Evolutionary conservation across 805 yeast species (phyloP).

Genomic region (Suhomyces tanzawaensis): DNA sequence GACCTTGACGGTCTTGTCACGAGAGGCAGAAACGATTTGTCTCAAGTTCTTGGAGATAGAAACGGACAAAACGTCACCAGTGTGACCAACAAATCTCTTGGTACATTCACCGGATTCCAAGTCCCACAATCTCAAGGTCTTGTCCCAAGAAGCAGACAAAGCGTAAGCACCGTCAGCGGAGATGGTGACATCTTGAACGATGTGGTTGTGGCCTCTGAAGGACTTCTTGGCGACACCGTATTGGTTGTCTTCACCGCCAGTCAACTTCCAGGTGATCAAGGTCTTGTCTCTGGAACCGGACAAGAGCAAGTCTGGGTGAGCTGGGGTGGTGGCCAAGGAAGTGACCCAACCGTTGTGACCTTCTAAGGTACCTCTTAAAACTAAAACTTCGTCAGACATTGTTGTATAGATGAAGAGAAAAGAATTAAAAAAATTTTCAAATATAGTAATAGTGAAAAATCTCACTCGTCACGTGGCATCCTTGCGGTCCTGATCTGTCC

Average conservation of each 20-base stretch:
- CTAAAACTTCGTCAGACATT: slow-evolving; percentile 94
- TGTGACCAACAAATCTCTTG: slow-evolving; percentile 97
- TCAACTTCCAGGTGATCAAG: slow-evolving; percentile 95
- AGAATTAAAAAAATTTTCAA: slow-evolving; percentile 10
- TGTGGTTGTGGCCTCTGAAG: slow-evolving; percentile 98
- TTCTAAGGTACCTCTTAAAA: slow-evolving; percentile 99
- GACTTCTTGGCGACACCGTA: slow-evolving; percentile 98
- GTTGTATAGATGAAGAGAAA: slow-evolving; percentile 10
- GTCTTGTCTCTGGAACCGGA: slow-evolving; percentile 99
- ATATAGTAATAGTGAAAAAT: neutral
- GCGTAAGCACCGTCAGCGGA: slow-evolving; percentile 98
- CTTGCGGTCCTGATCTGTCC: neutral
- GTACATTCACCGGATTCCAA: slow-evolving; percentile 89
- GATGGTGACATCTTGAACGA: slow-evolving; percentile 95
- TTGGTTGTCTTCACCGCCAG: slow-evolving; percentile 86
- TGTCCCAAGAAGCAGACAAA: slow-evolving; percentile 99
- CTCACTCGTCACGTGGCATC: slow-evolving; percentile 2
- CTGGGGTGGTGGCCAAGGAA: slow-evolving; percentile 94
- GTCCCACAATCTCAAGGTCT: slow-evolving; percentile 98
- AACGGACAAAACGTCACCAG: slow-evolving; percentile 94
- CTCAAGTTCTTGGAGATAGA: slow-evolving; percentile 95
- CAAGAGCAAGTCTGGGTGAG: slow-evolving; percentile 96
- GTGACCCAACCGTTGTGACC: slow-evolving; percentile 90
- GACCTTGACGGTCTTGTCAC: slow-evolving; percentile 98
- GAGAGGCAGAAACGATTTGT: slow-evolving; percentile 97